phyloP scores from a whole-genome alignment of 345 rosid genomes.

The Eucalyptus virginea region DNA sequence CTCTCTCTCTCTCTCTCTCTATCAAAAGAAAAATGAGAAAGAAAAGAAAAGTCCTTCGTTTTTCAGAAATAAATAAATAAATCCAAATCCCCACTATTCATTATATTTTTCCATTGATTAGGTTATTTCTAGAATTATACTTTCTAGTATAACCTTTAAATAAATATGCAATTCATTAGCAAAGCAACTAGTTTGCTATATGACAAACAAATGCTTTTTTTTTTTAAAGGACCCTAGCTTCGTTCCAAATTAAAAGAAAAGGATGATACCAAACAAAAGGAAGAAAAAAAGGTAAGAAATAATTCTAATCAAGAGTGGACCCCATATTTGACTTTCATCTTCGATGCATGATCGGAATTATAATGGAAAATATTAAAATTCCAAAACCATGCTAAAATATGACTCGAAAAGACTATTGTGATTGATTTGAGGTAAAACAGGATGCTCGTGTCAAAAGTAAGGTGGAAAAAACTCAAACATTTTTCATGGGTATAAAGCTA shows the following conservation, averaged over 20 bases:
- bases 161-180: neutral
- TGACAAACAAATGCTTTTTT: neutral
- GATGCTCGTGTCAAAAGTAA: rapidly evolving
- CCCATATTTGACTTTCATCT: rapidly evolving
- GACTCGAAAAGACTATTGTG: neutral
- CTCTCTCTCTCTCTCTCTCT: neutral
- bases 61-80: rapidly evolving
- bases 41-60: neutral
- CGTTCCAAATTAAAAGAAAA: rapidly evolving
- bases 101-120: neutral
- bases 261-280: rapidly evolving
- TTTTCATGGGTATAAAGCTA: rapidly evolving
- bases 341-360: rapidly evolving
- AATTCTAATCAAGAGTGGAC: neutral
- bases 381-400: neutral
- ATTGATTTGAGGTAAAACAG: neutral
- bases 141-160: neutral
- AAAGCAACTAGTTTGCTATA: neutral
- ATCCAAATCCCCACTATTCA: neutral
- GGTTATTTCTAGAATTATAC: neutral
- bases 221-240: neutral
- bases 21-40: too few species aligned
- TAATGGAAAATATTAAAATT: neutral
- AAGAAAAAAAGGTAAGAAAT: neutral
- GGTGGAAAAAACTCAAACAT: rapidly evolving